phyloP scores from a whole-genome alignment of 169 alveolate genomes.

The Sarcocystis neurona region DNA sequence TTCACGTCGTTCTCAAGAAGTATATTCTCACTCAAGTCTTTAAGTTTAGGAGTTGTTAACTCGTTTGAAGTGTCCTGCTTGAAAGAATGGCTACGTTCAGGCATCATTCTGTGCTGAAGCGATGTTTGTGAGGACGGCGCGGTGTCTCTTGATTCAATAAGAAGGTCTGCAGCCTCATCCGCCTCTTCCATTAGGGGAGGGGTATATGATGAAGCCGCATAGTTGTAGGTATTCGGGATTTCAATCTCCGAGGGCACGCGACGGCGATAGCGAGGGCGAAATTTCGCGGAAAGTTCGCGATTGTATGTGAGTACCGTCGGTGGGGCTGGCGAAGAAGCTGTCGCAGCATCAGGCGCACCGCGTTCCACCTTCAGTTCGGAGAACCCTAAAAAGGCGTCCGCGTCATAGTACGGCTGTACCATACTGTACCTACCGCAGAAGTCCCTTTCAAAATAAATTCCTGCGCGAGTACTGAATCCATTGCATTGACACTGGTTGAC shows the following conservation, averaged over 20 bases:
- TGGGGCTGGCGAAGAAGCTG: neutral
- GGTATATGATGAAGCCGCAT: neutral
- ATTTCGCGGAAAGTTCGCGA: no score
- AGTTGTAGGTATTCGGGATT: neutral
- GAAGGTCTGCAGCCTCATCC: constrained; percentile 4
- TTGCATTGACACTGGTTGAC: constrained; percentile 50
- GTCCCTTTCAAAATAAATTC: constrained; percentile 42
- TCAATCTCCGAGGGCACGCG: neutral
- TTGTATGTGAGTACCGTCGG: neutral
- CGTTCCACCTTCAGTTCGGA: neutral
- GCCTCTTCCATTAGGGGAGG: neutral
- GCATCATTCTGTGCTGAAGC: no score
- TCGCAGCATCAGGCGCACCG: neutral
- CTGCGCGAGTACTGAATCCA: constrained; percentile 35
- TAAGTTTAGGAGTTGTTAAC: no score
- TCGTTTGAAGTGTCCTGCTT: no score
- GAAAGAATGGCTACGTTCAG: no score
- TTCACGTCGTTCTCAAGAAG: neutral
- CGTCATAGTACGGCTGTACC: constrained; percentile 22
- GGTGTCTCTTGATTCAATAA: neutral
- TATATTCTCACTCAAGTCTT: no score
- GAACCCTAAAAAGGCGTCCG: constrained; percentile 23
- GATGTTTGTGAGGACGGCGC: no score
- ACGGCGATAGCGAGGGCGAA: no score
- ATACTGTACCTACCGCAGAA: constrained; percentile 36